These are phyloP conservation scores for Sugiyamaella castrensis DNA, from an alignment of 1,139 yeast genomes.

Conservation along the genomic window DNA sequence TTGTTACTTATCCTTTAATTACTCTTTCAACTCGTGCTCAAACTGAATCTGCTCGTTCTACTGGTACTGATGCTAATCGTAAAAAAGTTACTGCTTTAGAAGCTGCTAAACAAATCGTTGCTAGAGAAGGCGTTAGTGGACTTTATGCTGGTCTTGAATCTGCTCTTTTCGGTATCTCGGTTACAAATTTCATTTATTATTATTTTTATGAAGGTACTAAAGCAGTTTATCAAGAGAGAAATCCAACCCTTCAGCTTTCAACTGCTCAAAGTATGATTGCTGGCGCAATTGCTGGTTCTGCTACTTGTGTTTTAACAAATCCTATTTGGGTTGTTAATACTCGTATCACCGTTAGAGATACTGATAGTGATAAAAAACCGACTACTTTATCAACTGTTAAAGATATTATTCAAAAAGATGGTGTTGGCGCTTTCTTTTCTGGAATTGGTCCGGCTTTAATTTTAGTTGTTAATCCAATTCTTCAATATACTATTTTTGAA, in stretches of 20 bases:
- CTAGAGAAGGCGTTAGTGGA: conserved; percentile 65
- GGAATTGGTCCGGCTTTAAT: conserved; percentile 82
- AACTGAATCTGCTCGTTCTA: conserved; percentile 49
- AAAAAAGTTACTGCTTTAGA: conserved; percentile 33
- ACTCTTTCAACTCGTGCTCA: conserved; percentile 84
- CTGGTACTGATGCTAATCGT: conserved; percentile 27
- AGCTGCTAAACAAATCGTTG: conserved; percentile 48
- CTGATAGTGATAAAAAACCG: conserved; percentile 38
- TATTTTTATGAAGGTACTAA: conserved; percentile 79
- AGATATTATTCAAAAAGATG: conserved; percentile 68
- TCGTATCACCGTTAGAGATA: conserved; percentile 62
- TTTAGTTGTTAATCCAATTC: conserved; percentile 81
- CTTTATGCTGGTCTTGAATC: conserved; percentile 84
- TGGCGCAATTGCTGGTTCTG: conserved; percentile 85
- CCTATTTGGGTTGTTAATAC: conserved; percentile 97
- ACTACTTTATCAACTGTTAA: conserved; percentile 53
- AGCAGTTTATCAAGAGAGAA: conserved; percentile 48
- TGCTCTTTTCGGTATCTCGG: conserved; percentile 80
- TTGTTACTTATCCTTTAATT: conserved; percentile 80
- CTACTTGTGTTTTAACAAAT: conserved; percentile 82
- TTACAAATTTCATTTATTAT: conserved; percentile 85
- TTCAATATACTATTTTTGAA: conserved; percentile 89
- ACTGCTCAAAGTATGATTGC: conserved; percentile 72
- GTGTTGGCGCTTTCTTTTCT: conserved; percentile 67
- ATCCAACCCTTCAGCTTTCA: conserved; percentile 34